A percentile compares a stretch with the other conserved stretches of the same genome.
Conservation (phyloP, 164 flowering plant species). For the Warburgia ugandensis region DNA sequence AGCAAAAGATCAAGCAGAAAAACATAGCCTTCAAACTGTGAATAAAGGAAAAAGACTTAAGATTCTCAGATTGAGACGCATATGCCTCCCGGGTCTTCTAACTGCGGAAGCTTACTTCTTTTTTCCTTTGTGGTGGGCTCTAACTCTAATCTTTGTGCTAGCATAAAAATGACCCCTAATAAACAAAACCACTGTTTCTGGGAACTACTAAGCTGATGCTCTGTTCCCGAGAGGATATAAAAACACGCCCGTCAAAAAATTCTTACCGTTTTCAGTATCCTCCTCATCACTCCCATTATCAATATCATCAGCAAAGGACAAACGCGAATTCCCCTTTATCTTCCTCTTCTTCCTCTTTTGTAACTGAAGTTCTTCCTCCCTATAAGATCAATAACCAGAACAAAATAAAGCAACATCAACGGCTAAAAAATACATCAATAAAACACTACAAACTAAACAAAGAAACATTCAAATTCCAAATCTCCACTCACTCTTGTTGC, state of each 20-base stretch:
- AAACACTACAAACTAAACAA: not conserved
- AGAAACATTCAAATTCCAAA: too few species aligned
- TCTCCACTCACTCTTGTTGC: slow-evolving; percentile 78
- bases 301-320: slow-evolving; percentile 81
- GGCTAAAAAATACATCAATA: not conserved
- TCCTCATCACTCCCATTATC: slow-evolving; percentile 80
- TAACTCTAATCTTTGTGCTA: too few species aligned
- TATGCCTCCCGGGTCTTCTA: too few species aligned
- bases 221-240: not conserved
- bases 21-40: too few species aligned
- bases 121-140: too few species aligned
- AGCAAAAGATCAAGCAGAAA: too few species aligned
- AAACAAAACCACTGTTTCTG: too few species aligned
- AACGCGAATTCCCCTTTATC: slow-evolving; percentile 57
- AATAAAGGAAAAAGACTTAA: too few species aligned
- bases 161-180: too few species aligned
- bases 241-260: not conserved
- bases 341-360: slow-evolving; percentile 85
- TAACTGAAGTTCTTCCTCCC: slow-evolving; percentile 83
- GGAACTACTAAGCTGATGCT: too few species aligned
- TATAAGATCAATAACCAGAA: slow-evolving; percentile 11
- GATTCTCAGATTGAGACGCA: too few species aligned
- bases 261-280: slow-evolving; percentile 43
- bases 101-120: too few species aligned
- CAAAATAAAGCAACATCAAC: not conserved